phyloP scores from a whole-genome alignment of 495 filamentous ascomycete species.

The Trichocladium antarcticum region DNA sequence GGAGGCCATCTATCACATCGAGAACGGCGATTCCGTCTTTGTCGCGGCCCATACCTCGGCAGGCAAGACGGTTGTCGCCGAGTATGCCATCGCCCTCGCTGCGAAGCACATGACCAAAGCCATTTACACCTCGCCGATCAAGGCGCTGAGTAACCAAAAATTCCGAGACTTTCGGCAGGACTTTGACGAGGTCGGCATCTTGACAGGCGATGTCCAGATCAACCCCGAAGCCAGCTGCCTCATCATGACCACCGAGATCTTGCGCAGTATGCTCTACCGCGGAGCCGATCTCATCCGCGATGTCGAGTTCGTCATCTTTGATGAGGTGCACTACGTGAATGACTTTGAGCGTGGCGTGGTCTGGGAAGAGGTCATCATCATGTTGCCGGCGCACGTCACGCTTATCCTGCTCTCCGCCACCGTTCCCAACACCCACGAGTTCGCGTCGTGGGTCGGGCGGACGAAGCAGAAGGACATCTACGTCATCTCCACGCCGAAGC shows the following conservation, averaged over 20 bases:
- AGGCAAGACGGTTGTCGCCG: constrained; percentile 95
- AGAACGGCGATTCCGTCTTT: constrained; percentile 93
- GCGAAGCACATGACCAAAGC: constrained; percentile 98
- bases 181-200: constrained; percentile 92
- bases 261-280: constrained; percentile 95
- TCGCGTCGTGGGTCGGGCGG: constrained; percentile 94
- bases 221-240: constrained; percentile 95
- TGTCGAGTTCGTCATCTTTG: constrained; percentile 98
- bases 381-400: constrained; percentile 94
- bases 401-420: constrained; percentile 91
- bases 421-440: constrained; percentile 94
- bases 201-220: constrained; percentile 97
- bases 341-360: constrained; percentile 95
- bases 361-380: constrained; percentile 99
- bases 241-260: constrained; percentile 98
- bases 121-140: constrained; percentile 98
- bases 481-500: constrained; percentile 92
- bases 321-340: constrained; percentile 98
- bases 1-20: constrained; percentile 93
- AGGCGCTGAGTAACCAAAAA: constrained; percentile 96
- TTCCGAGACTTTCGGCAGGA: constrained; percentile 83
- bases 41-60: constrained; percentile 98
- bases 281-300: constrained; percentile 93
- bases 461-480: constrained; percentile 99
- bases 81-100: constrained; percentile 93